A percentile compares a stretch with the other conserved stretches of the same genome.
Evolutionary conservation across 2,329 filamentous ascomycete genomes (phyloP).

Genomic region (Sordariomycetes sp.): DNA sequence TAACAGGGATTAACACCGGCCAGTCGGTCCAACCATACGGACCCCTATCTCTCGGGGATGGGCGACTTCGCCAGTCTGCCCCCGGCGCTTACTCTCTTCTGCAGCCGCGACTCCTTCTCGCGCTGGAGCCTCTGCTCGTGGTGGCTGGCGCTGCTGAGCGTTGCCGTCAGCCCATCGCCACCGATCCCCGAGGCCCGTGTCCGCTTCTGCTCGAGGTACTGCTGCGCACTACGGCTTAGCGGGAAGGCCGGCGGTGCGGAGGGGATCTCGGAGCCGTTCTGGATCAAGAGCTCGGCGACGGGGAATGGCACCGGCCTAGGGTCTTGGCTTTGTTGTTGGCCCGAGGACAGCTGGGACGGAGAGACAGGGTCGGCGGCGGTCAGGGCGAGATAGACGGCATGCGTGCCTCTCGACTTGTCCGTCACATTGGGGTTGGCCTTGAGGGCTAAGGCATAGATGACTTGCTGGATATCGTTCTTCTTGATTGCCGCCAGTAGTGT

Average conservation of each 20-base stretch:
- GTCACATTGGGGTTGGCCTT: constrained; percentile 76
- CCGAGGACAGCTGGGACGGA: constrained; percentile 41
- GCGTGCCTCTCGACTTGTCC: constrained; percentile 80
- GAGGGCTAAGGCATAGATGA: constrained; percentile 81
- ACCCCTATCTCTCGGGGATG: constrained; percentile 50
- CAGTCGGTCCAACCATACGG: constrained; percentile 12
- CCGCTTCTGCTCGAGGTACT: constrained; percentile 75
- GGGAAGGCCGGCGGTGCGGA: constrained; percentile 67
- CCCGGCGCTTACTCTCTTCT: constrained; percentile 71
- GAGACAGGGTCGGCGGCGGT: constrained; percentile 85
- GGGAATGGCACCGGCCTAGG: constrained; percentile 63
- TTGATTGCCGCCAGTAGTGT: constrained; percentile 87
- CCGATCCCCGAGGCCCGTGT: constrained; percentile 33
- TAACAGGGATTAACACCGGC: background rate
- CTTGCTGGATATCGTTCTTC: constrained; percentile 88
- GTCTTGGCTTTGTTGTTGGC: constrained; percentile 20
- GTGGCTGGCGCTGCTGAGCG: constrained; percentile 25
- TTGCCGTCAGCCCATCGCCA: constrained; percentile 34
- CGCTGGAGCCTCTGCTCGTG: constrained; percentile 27
- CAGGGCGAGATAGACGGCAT: constrained; percentile 81
- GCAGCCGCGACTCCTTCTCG: constrained; percentile 58
- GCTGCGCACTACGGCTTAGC: constrained; percentile 65
- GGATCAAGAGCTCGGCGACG: constrained; percentile 79
- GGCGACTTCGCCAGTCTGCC: constrained; percentile 58
- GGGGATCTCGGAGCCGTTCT: constrained; percentile 89